These are phyloP conservation scores for Plectosphaerella plurivora DNA, from an alignment of 2,329 filamentous ascomycete genomes.

Conservation along the genomic window DNA sequence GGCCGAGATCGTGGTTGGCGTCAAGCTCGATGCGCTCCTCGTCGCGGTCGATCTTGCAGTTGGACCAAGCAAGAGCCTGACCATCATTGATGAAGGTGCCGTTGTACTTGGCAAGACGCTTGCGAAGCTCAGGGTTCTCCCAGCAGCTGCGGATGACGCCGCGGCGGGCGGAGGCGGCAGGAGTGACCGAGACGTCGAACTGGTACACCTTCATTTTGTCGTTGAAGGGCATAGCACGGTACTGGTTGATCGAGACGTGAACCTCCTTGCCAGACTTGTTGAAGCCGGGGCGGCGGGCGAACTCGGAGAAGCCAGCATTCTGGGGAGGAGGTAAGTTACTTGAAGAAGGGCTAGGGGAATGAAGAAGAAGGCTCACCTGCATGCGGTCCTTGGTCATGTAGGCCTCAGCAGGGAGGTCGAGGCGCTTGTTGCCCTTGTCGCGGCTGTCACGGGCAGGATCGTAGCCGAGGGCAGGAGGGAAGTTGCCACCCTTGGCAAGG, in stretches of 20 bases:
- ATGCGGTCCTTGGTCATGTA: conserved; percentile 27
- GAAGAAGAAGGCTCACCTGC: conserved; percentile 20
- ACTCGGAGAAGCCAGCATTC: conserved; percentile 22
- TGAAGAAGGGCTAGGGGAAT: background rate
- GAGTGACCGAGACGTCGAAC: conserved; percentile 73
- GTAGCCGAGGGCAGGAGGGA: conserved; percentile 26
- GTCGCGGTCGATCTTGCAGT: conserved; percentile 33
- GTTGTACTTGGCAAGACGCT: conserved; percentile 42
- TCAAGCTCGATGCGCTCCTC: conserved; percentile 61
- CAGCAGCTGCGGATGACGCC: conserved; percentile 73
- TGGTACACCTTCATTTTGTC: conserved; percentile 66
- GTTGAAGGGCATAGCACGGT: conserved; percentile 55
- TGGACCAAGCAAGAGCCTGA: conserved; percentile 74
- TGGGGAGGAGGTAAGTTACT: conserved; percentile 14
- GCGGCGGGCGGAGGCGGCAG: conserved; percentile 54
- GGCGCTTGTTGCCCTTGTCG: conserved; percentile 37
- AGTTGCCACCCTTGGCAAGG: conserved; percentile 1
- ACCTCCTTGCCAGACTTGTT: conserved; percentile 55
- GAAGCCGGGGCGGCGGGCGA: conserved; percentile 46
- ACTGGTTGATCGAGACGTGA: conserved; percentile 66
- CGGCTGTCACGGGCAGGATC: conserved; percentile 35
- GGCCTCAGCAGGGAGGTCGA: conserved; percentile 56
- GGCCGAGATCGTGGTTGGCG: conserved; percentile 61
- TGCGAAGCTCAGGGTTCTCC: conserved; percentile 58
- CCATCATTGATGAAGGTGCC: conserved; percentile 72